A percentile compares a stretch with the other conserved stretches of the same genome.
Conservation (phyloP, 345 rosid species). For the Rhizophora apiculata region DNA sequence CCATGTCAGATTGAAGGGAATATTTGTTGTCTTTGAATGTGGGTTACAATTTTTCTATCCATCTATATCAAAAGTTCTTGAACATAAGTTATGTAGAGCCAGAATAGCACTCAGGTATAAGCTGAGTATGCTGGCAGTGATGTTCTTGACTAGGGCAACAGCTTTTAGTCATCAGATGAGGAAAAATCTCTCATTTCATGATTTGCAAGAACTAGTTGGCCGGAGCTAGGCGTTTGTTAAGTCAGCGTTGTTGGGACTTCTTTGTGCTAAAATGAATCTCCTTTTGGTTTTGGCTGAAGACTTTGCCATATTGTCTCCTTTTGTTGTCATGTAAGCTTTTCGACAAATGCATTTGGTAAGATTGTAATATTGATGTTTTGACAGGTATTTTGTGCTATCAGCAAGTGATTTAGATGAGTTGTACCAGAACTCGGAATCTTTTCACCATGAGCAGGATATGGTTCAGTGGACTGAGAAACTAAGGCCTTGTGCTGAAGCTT, state of each 20-base stretch:
- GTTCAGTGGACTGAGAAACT: slow-evolving; percentile 97
- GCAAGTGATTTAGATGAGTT: slow-evolving; percentile 85
- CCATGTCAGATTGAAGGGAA: not conserved
- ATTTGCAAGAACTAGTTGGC: not conserved
- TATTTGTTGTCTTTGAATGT: too few species aligned
- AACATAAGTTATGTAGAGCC: not conserved
- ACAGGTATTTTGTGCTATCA: slow-evolving; percentile 89
- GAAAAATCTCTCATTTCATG: not conserved
- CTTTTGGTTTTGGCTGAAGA: too few species aligned
- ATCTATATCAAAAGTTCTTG: not conserved
- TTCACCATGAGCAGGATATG: slow-evolving; percentile 99
- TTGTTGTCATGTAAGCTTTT: not conserved
- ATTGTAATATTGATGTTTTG: slow-evolving; percentile 11
- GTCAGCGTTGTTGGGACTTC: not conserved
- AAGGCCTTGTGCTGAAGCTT: slow-evolving; percentile 97
- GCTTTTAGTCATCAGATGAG: not conserved
- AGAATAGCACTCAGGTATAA: not conserved
- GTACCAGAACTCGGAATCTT: slow-evolving; percentile 91
- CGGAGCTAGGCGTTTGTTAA: not conserved
- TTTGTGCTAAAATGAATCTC: too few species aligned
- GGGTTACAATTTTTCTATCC: not conserved
- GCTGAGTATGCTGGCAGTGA: too few species aligned
- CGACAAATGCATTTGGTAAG: not conserved
- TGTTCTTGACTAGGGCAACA: too few species aligned
- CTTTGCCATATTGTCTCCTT: not conserved